phyloP scores from a whole-genome alignment of 1,284 basidiomycete species.

The Ceratobasidium sp. region DNA sequence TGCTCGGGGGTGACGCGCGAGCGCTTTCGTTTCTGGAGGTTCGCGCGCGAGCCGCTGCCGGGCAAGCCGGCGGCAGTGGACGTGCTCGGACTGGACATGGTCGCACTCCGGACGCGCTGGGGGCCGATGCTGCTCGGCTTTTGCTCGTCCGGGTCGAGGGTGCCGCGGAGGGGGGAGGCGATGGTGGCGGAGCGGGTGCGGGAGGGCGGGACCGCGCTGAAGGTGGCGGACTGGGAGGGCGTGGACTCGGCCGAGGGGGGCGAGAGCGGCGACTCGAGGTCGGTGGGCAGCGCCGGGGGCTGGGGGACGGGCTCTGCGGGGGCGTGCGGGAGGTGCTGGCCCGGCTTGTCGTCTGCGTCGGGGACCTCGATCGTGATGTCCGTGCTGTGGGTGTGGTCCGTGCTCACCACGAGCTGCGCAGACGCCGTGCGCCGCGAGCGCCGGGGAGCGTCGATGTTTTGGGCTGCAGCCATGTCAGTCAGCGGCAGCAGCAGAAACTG shows the following conservation, averaged over 20 bases:
- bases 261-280: slow-evolving; percentile 43
- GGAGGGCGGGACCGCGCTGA: slow-evolving; percentile 13
- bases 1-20: slow-evolving; percentile 81
- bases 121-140: slow-evolving; percentile 34
- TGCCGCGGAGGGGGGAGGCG: slow-evolving; percentile 35
- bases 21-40: slow-evolving; percentile 68
- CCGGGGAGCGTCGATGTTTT: slow-evolving; percentile 29
- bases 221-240: slow-evolving; percentile 43
- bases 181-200: slow-evolving; percentile 40
- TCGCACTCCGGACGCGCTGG: slow-evolving; percentile 39
- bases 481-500: background rate
- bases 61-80: slow-evolving; percentile 15
- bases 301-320: slow-evolving; percentile 43
- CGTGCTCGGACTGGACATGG: slow-evolving; percentile 20
- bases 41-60: slow-evolving; percentile 18
- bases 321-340: slow-evolving; percentile 36
- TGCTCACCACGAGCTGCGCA: slow-evolving; percentile 23
- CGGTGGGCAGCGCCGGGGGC: slow-evolving; percentile 40
- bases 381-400: slow-evolving; percentile 45
- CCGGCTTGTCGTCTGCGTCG: slow-evolving; percentile 45
- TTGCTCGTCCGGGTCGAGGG: slow-evolving; percentile 24
- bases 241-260: slow-evolving; percentile 43
- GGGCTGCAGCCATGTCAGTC: slow-evolving; percentile 1
- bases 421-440: slow-evolving; percentile 39
- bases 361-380: slow-evolving; percentile 42